A percentile compares a stretch with the other conserved stretches of the same genome.
These are phyloP conservation scores for Hypocreales sp. DNA, from an alignment of 2,329 filamentous ascomycete genomes.

Conservation along the genomic window DNA sequence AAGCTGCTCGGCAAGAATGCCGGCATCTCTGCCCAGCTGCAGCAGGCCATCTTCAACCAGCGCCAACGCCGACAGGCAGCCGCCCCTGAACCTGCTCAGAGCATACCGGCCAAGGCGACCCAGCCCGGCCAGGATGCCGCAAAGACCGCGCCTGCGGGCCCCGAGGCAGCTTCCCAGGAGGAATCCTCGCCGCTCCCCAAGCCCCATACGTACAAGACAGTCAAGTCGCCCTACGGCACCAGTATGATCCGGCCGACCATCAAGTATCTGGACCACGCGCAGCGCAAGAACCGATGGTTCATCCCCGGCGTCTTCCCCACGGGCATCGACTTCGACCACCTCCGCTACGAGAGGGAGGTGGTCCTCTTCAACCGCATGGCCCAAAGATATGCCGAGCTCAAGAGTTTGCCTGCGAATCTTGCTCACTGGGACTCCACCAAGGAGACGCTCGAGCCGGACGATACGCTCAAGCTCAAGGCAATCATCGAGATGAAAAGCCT, in stretches of 20 bases:
- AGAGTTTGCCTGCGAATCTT: constrained; percentile 69
- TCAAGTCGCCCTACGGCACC: constrained; percentile 56
- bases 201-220: constrained; percentile 48
- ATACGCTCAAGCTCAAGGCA: constrained; percentile 72
- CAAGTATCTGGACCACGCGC: constrained; percentile 64
- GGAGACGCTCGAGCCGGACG: constrained; percentile 52
- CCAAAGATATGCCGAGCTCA: constrained; percentile 70
- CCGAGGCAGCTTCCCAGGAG: constrained; percentile 18
- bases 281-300: constrained; percentile 60
- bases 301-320: constrained; percentile 81
- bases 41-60: constrained; percentile 69
- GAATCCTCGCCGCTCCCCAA: constrained; percentile 19
- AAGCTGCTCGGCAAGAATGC: constrained; percentile 79
- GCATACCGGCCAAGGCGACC: constrained; percentile 14
- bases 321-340: constrained; percentile 73
- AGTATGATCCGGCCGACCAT: constrained; percentile 42
- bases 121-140: constrained; percentile 15
- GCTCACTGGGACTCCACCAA: constrained; percentile 74
- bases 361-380: constrained; percentile 83
- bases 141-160: constrained; percentile 20
- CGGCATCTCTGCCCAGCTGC: constrained; percentile 61
- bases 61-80: constrained; percentile 48
- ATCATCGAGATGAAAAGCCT: constrained; percentile 93
- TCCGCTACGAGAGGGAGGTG: constrained; percentile 75
- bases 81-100: constrained; percentile 27